Percentiles rank a stretch among this genome's conserved stretches.
Evolutionary conservation across 208 protist species (phyloP).

Genomic region (Acanthamoeba sp.): DNA sequence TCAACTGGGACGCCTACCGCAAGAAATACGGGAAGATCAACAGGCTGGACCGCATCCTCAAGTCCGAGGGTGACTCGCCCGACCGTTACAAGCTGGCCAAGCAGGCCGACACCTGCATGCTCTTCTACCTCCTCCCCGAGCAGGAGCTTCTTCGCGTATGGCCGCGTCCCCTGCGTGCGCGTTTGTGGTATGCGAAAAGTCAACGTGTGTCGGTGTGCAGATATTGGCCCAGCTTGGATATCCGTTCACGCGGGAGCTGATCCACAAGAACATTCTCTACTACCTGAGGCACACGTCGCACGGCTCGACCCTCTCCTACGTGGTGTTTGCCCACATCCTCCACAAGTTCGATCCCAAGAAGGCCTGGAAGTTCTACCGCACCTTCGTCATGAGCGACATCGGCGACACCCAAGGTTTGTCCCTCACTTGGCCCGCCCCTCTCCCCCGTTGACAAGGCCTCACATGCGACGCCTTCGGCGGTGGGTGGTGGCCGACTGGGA

Average conservation of each 20-base stretch:
- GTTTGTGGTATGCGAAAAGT: neutral
- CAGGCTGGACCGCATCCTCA: constrained; percentile 78
- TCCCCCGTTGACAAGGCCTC: too few species aligned
- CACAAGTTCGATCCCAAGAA: constrained; percentile 74
- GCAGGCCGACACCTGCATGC: constrained; percentile 82
- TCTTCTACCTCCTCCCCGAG: constrained; percentile 79
- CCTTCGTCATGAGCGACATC: constrained; percentile 76
- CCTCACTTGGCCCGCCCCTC: neutral
- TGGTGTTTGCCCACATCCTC: constrained; percentile 80
- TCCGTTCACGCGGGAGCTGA: constrained; percentile 69
- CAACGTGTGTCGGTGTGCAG: neutral
- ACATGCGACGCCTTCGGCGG: too few species aligned
- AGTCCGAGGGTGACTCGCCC: constrained; percentile 75
- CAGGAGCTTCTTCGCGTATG: constrained; percentile 71
- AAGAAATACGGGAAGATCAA: constrained; percentile 68
- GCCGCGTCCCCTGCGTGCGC: neutral
- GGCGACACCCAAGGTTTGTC: constrained; percentile 71
- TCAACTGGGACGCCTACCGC: constrained; percentile 78
- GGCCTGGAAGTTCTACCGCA: constrained; percentile 76
- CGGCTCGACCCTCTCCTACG: constrained; percentile 74
- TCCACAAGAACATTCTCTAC: constrained; percentile 77
- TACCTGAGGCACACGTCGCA: constrained; percentile 73
- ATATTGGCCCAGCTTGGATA: constrained; percentile 70
- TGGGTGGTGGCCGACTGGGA: neutral
- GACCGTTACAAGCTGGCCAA: constrained; percentile 80